Base-by-base conservation (phyloP, 345 rosid species). In the Adansonia digitata region DNA sequence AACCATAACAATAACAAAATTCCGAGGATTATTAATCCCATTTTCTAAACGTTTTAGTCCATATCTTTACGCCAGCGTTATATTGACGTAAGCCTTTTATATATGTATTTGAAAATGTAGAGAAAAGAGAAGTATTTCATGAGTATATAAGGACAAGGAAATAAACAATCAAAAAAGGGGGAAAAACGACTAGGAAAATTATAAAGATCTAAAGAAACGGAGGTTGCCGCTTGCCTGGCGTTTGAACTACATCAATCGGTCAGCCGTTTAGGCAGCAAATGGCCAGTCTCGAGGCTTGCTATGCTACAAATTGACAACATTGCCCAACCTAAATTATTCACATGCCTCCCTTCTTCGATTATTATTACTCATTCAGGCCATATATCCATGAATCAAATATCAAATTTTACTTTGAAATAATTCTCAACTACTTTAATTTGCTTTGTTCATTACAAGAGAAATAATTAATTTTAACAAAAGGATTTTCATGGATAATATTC, bases 261-360 rank as follows among this genome's bases (percentile, higher is more conserved):
- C 75, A 61, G 63, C 75, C 74, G 10, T 40, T 57, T 55, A 53
- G 72, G 31, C 31, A 31, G 46, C 69, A 61, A 73, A 18, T 45
- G 59, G 51, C 43, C 63, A 26, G 17, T 64, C 74, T 49, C 35
- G n/a, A 60, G 69, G 63, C 22, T 6, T 71, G 52, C 61, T 51
- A 27, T 60, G 63, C 18, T 57, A 7, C 35, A 34, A 5, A 48
- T 57, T 14, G 9, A 34, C 46, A 53, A 62, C 75, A 42, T 51
- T 61, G 80, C 18, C 67, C 24, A 42, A 14, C 65, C 12, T 22
- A 45, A 45, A 46, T 35, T 18, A 35, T 12, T 37, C 79, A 77
- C 53, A 40, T 77, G 34, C 34, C 34, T 31, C 2, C 34, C 34
- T 31, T 3, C 34, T 31, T 53, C 42, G 34, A 27, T 71, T 51